Evolutionary conservation across 2,329 filamentous ascomycete species (phyloP).

Genomic region (Setomelanomma holmii): DNA sequence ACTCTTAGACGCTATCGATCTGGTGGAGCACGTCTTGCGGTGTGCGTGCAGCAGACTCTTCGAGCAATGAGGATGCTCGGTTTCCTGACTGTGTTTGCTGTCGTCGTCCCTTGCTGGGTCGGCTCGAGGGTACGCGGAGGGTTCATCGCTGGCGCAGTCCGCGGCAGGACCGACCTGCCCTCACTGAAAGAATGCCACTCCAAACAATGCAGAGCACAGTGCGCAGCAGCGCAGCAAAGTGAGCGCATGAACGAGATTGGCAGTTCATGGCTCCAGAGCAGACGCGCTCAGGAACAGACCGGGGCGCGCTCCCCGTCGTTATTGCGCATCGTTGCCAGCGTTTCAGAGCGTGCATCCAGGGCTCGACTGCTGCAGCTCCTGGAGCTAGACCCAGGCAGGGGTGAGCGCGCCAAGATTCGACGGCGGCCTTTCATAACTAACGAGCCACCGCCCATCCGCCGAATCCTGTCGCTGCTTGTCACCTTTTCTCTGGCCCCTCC

Average conservation of each 20-base stretch:
- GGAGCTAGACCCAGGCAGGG: conserved; percentile 21
- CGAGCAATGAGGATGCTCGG: conserved; percentile 32
- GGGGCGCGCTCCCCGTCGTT: conserved; percentile 14
- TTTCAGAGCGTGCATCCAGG: conserved; percentile 32
- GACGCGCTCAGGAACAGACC: conserved; percentile 26
- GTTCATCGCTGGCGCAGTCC: background rate
- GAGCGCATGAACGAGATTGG: background rate
- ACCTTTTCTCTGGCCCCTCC: conserved; percentile 57
- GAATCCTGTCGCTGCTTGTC: conserved; percentile 69
- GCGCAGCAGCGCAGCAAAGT: conserved; percentile 3
- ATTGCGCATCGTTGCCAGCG: conserved; percentile 31
- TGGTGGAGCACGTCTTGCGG: conserved; percentile 32
- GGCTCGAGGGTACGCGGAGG: conserved; percentile 1
- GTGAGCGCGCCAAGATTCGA: conserved; percentile 20
- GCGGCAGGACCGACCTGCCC: background rate
- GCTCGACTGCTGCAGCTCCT: conserved; percentile 14
- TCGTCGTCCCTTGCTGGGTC: conserved; percentile 15
- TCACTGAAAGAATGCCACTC: background rate
- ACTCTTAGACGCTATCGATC: conserved; percentile 33
- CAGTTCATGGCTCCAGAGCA: background rate
- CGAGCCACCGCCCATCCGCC: conserved; percentile 49
- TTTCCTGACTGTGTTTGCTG: conserved; percentile 15
- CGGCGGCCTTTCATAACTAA: conserved; percentile 21
- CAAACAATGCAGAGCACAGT: background rate
- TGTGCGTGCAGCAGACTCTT: conserved; percentile 24